Conservation (phyloP, 805 yeast genomes). For the Ogataea glucozyma region DNA sequence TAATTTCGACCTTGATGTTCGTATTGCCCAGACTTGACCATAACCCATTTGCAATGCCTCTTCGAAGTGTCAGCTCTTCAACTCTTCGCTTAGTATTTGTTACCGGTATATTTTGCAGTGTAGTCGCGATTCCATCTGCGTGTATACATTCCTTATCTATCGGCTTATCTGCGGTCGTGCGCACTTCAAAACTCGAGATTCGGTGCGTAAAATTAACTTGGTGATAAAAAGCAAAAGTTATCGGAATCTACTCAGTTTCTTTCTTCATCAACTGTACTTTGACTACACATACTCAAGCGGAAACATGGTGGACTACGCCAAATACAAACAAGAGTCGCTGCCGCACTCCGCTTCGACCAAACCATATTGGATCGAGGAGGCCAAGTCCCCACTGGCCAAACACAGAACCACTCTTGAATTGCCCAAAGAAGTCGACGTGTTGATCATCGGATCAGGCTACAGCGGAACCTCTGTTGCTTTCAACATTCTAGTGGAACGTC, state of each 20-base stretch:
- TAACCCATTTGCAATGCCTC: not conserved
- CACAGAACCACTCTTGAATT: constrained; percentile 29
- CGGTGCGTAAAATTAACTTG: too few relatives aligned
- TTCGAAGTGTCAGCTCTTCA: too few relatives aligned
- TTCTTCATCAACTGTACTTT: not conserved
- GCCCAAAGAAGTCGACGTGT: constrained; percentile 41
- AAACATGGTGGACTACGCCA: constrained; percentile 3
- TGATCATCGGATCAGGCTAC: constrained; percentile 48
- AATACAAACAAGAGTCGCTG: not conserved
- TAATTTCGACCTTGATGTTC: too few relatives aligned
- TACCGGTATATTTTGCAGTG: too few relatives aligned
- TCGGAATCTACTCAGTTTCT: not conserved
- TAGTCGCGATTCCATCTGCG: too few relatives aligned
- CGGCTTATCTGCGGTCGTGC: too few relatives aligned
- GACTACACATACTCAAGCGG: not conserved
- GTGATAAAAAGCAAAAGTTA: too few relatives aligned
- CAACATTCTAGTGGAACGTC: constrained; percentile 36
- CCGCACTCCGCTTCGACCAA: constrained; percentile 5
- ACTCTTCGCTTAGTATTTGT: too few relatives aligned
- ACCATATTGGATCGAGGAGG: constrained; percentile 23
- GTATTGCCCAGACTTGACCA: too few relatives aligned
- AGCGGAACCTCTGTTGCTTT: constrained; percentile 46
- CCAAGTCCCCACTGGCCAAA: constrained; percentile 21
- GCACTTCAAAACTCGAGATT: too few relatives aligned
- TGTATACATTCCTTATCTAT: too few relatives aligned